Conservation (phyloP, 225 moss, liverwort and hornwort genomes). For the Pseudisothecium myosuroides region DNA sequence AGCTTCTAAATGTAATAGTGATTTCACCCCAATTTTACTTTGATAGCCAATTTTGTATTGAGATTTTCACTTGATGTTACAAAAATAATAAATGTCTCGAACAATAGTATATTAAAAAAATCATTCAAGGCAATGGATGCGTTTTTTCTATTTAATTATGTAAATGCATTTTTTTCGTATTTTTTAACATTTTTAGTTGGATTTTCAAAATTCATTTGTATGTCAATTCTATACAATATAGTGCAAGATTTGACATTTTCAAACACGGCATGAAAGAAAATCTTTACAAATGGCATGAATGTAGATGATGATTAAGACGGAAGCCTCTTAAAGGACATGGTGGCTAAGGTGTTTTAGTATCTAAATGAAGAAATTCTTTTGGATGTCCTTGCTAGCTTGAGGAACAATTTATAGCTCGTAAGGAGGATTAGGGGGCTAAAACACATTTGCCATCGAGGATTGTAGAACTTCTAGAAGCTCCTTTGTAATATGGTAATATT, state of each 20-base stretch:
- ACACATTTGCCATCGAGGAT: rapidly evolving
- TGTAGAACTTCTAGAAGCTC: background rate
- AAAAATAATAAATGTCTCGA: background rate
- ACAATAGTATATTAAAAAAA: background rate
- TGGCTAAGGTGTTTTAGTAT: rapidly evolving
- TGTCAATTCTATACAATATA: background rate
- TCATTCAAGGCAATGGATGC: background rate
- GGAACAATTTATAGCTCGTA: too few species aligned
- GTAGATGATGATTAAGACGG: background rate
- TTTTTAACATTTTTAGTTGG: background rate
- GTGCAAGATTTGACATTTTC: background rate
- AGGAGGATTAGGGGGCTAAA: background rate
- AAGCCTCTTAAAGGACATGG: background rate
- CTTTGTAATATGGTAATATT: background rate
- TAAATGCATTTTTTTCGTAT: too few species aligned
- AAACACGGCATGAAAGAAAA: too few species aligned
- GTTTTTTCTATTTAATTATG: background rate
- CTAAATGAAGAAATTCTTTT: rapidly evolving
- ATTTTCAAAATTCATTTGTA: background rate
- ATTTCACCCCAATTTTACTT: background rate
- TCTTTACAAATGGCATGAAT: background rate
- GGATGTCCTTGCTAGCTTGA: too few species aligned
- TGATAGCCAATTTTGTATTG: background rate
- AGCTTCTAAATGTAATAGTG: background rate
- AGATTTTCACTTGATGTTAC: background rate